phyloP scores from a whole-genome alignment of 768 basidiomycete genomes.

The Termitomyces sp. region DNA sequence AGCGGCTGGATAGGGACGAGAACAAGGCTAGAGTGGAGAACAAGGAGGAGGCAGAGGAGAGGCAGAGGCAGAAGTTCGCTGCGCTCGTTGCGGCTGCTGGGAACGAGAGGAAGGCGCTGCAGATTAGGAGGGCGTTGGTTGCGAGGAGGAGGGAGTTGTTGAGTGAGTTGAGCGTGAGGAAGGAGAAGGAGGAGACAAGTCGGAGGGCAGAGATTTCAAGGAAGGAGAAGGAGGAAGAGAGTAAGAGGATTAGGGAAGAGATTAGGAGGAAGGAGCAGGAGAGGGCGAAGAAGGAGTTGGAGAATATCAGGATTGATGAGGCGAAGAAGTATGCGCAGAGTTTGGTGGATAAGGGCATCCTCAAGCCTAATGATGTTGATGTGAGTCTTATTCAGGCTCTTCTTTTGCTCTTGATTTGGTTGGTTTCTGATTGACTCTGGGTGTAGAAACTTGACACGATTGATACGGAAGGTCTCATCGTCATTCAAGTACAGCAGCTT shows the following conservation, averaged over 20 bases:
- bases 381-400: conserved; percentile 35
- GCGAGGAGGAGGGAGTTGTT: conserved; percentile 83
- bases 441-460: conserved; percentile 73
- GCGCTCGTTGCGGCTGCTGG: conserved; percentile 62
- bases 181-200: conserved; percentile 86
- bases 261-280: conserved; percentile 62
- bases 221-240: conserved; percentile 69
- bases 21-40: conserved; percentile 26
- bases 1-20: conserved; percentile 46
- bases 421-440: conserved; percentile 1
- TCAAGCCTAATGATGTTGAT: conserved; percentile 60
- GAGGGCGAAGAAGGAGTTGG: conserved; percentile 66
- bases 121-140: conserved; percentile 74
- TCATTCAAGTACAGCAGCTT: conserved; percentile 88
- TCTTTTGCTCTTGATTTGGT: neutral
- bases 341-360: conserved; percentile 73
- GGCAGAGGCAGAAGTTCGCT: conserved; percentile 54
- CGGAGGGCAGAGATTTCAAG: conserved; percentile 66
- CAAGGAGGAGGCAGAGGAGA: conserved; percentile 38
- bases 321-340: conserved; percentile 85
- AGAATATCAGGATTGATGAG: conserved; percentile 74
- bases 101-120: conserved; percentile 73
- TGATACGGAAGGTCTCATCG: conserved; percentile 84
- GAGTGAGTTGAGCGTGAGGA: conserved; percentile 77
- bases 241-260: conserved; percentile 59